These are phyloP conservation scores for Aspergillus cejpii DNA, from an alignment of 2,329 filamentous ascomycete species.

Conservation along the genomic window DNA sequence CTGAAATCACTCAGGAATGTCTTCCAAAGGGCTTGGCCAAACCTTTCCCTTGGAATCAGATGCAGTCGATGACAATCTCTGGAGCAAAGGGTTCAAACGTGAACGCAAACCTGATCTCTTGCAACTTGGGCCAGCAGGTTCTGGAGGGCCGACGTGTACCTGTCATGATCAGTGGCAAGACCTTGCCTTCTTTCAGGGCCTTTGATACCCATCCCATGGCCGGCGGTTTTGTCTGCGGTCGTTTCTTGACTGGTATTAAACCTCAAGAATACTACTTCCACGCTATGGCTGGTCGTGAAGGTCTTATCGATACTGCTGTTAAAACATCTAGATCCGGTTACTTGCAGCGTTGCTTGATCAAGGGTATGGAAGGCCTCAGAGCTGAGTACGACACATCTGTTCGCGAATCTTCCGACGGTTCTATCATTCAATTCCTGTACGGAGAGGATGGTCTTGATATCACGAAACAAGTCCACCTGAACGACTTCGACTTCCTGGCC, in stretches of 20 bases:
- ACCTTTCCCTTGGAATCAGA: constrained; percentile 91
- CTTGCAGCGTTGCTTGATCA: constrained; percentile 92
- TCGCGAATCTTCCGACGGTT: constrained; percentile 78
- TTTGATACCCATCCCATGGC: constrained; percentile 85
- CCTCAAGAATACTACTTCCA: constrained; percentile 99
- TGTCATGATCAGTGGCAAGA: constrained; percentile 96
- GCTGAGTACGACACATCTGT: constrained; percentile 93
- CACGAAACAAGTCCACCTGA: constrained; percentile 85
- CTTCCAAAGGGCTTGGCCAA: constrained; percentile 79
- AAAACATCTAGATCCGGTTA: constrained; percentile 98
- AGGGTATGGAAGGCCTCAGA: constrained; percentile 92
- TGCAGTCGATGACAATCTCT: constrained; percentile 97
- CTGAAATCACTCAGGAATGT: constrained; percentile 68
- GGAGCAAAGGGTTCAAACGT: constrained; percentile 89
- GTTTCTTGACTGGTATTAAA: constrained; percentile 94
- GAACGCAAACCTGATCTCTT: constrained; percentile 96
- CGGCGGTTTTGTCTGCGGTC: constrained; percentile 87
- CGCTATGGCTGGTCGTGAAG: constrained; percentile 97
- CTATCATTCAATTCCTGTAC: constrained; percentile 89
- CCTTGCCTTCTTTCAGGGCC: constrained; percentile 84
- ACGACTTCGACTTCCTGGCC: constrained; percentile 82
- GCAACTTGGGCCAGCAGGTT: constrained; percentile 94
- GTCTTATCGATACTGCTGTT: constrained; percentile 96
- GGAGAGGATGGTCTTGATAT: constrained; percentile 94
- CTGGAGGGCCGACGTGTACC: constrained; percentile 91